A percentile compares a stretch with the other conserved stretches of the same genome.
phyloP scores from a whole-genome alignment of 441 rosid species.

The Pelargonium australe region DNA sequence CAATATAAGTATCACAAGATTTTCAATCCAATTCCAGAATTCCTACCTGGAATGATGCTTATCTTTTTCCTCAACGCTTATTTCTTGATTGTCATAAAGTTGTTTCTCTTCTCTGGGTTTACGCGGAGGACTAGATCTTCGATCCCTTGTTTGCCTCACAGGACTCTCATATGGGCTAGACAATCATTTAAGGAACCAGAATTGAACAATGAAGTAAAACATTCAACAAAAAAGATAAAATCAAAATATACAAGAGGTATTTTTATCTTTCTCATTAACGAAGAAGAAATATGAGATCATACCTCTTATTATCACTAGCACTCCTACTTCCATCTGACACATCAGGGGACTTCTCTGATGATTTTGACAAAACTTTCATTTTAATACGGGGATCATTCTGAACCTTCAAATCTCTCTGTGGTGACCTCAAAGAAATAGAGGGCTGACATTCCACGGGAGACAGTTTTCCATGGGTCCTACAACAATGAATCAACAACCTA shows the following conservation, averaged over 20 bases:
- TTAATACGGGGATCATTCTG: constrained; percentile 18
- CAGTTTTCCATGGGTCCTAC: constrained; percentile 21
- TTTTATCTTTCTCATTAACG: not conserved
- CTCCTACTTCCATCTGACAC: constrained; percentile 17
- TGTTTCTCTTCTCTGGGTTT: constrained; percentile 31
- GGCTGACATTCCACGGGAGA: constrained; percentile 19
- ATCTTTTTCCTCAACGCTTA: constrained; percentile 27
- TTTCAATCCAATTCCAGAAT: not conserved
- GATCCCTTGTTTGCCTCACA: constrained; percentile 26
- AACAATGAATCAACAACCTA: not conserved
- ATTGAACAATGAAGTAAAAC: constrained; percentile 28
- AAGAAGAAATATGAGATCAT: not conserved
- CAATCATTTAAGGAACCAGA: not conserved
- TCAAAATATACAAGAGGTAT: not conserved
- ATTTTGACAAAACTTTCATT: constrained; percentile 25
- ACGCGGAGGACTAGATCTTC: constrained; percentile 28
- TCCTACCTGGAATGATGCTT: constrained; percentile 31
- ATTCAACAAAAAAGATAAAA: constrained; percentile 7
- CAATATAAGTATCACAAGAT: constrained; percentile 8
- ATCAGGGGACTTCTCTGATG: constrained; percentile 27
- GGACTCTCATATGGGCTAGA: not conserved
- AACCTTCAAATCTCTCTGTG: constrained; percentile 21
- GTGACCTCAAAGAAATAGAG: constrained; percentile 23
- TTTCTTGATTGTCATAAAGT: constrained; percentile 25
- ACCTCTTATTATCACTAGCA: constrained; percentile 37